phyloP scores from a whole-genome alignment of 305 asterid species.

The Nicotiana rustica region DNA sequence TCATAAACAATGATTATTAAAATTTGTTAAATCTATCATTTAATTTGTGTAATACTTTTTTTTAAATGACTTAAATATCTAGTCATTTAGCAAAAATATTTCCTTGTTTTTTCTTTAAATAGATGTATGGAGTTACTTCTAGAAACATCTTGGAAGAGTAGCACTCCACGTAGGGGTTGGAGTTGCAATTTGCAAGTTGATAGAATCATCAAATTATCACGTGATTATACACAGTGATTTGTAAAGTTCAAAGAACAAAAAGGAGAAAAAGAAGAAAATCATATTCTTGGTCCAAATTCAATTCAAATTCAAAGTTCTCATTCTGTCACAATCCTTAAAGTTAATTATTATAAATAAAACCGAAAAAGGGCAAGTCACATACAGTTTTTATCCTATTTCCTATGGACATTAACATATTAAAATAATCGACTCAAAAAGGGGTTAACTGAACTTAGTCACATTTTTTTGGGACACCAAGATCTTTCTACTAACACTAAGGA shows the following conservation, averaged over 20 bases:
- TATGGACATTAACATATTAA: not conserved
- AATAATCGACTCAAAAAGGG: not conserved
- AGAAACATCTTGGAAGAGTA: not conserved
- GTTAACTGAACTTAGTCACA: slow-evolving; percentile 38
- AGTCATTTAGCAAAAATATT: no score
- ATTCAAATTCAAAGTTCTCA: slow-evolving; percentile 40
- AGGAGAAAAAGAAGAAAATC: not conserved
- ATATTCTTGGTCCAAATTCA: slow-evolving; percentile 26
- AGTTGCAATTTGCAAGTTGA: slow-evolving; percentile 18
- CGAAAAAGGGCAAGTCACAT: slow-evolving; percentile 9
- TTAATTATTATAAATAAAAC: slow-evolving; percentile 1
- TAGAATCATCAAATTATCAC: slow-evolving; percentile 6
- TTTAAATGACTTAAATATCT: not conserved
- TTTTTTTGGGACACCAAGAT: slow-evolving; percentile 19
- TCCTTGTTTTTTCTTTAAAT: no score
- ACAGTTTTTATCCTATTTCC: not conserved
- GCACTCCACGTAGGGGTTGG: slow-evolving; percentile 9
- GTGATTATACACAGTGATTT: not conserved
- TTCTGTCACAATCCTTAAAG: slow-evolving; percentile 6
- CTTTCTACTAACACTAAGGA: not conserved
- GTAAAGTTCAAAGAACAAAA: not conserved
- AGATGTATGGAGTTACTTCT: not conserved
- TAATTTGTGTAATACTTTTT: not conserved
- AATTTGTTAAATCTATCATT: not conserved
- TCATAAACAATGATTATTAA: not conserved